Evolutionary conservation across 2,329 filamentous ascomycete species (phyloP).

Genomic region (Aulographum hederae): DNA sequence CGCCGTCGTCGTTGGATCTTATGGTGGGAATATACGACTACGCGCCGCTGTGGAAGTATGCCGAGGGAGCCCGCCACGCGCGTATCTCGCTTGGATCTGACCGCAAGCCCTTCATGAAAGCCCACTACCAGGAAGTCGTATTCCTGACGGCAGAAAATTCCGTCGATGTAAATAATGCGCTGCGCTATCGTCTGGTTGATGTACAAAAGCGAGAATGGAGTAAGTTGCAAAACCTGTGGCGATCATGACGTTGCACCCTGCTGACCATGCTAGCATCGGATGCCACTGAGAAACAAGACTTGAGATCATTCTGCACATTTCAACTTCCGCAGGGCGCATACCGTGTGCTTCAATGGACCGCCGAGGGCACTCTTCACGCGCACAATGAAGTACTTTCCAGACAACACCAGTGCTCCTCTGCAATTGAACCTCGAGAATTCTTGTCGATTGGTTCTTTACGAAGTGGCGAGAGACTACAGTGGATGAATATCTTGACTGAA

Average conservation of each 20-base stretch:
- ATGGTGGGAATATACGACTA: not conserved
- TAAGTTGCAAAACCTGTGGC: not conserved
- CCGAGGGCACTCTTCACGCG: slow-evolving; percentile 17
- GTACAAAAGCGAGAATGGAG: not conserved
- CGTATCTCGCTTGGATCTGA: not conserved
- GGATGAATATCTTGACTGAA: slow-evolving; percentile 30
- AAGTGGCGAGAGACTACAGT: slow-evolving; percentile 26
- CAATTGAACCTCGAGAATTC: slow-evolving; percentile 33
- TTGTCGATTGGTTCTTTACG: slow-evolving; percentile 31
- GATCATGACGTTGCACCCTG: not conserved
- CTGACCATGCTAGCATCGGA: not conserved
- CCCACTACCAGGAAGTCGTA: not conserved
- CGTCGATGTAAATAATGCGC: no score
- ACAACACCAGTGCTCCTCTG: slow-evolving; percentile 27
- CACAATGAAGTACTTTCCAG: slow-evolving; percentile 27
- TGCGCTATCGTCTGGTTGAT: not conserved
- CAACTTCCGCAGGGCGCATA: not conserved
- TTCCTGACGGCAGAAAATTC: no score
- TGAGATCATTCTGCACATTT: not conserved
- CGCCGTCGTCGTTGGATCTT: not conserved
- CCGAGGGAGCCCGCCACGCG: not conserved
- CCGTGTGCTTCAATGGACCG: not conserved
- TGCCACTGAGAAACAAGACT: not conserved
- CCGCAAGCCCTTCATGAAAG: not conserved
- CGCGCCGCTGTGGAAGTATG: not conserved